Evolutionary conservation across 768 basidiomycete genomes (phyloP).

Genomic region (Lactifluus echinatus): DNA sequence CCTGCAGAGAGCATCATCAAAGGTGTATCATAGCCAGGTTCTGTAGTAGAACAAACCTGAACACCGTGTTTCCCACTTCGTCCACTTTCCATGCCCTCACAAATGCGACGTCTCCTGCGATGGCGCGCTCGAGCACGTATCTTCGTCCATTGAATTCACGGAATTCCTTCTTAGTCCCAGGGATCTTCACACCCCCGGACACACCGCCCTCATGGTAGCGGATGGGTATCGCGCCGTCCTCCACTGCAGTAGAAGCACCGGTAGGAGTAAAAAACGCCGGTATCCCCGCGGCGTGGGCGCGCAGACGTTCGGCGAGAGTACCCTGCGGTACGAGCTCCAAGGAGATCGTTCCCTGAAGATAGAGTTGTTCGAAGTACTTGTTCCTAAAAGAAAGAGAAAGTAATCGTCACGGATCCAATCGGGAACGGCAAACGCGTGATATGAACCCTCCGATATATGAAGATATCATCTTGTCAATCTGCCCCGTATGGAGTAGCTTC

Average conservation of each 20-base stretch:
- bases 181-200: slow-evolving; percentile 56
- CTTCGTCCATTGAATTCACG: slow-evolving; percentile 70
- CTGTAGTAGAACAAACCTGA: slow-evolving; percentile 45
- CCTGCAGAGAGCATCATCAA: slow-evolving; percentile 30
- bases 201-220: slow-evolving; percentile 74
- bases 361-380: slow-evolving; percentile 76
- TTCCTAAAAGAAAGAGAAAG: slow-evolving; percentile 40
- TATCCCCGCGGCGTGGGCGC: slow-evolving; percentile 84
- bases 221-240: slow-evolving; percentile 70
- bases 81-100: slow-evolving; percentile 90
- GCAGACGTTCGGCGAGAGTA: slow-evolving; percentile 79
- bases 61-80: slow-evolving; percentile 83
- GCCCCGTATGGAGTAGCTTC: slow-evolving; percentile 61
- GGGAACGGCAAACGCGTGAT: neutral
- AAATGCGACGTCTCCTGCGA: slow-evolving; percentile 77
- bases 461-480: slow-evolving; percentile 76
- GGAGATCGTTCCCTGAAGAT: slow-evolving; percentile 71
- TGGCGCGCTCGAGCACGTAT: slow-evolving; percentile 75
- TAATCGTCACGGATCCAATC: neutral
- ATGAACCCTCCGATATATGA: slow-evolving; percentile 82
- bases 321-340: slow-evolving; percentile 90
- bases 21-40: neutral
- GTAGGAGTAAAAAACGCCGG: slow-evolving; percentile 94
- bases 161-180: slow-evolving; percentile 68
- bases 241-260: slow-evolving; percentile 77